Conservation (phyloP, 2,329 filamentous ascomycete species). For the Fusarium devonianum region DNA sequence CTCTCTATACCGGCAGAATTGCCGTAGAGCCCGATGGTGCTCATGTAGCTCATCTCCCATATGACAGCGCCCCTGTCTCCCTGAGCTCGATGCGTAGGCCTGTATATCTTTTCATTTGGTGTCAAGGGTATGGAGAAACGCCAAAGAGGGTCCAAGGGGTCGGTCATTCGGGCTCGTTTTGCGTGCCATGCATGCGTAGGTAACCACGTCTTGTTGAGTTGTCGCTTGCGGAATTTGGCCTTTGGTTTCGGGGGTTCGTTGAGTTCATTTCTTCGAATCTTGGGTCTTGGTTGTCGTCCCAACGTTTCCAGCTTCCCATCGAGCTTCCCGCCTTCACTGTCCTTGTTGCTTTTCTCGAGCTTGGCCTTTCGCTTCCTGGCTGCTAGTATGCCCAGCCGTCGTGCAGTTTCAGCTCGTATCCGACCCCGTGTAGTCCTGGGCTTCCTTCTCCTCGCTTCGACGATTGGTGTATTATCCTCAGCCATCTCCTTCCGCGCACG, state of each 20-base stretch:
- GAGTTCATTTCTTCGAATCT: conserved; percentile 73
- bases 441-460: conserved; percentile 70
- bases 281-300: conserved; percentile 59
- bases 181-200: conserved; percentile 95
- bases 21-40: conserved; percentile 82
- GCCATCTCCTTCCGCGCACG: conserved; percentile 78
- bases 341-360: conserved; percentile 42
- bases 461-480: conserved; percentile 89
- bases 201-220: conserved; percentile 89
- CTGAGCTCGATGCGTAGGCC: conserved; percentile 82
- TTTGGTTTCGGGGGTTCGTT: conserved; percentile 64
- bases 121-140: conserved; percentile 85
- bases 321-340: conserved; percentile 19
- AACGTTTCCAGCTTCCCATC: conserved; percentile 25
- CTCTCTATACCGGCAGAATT: conserved; percentile 67
- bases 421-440: conserved; percentile 64
- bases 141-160: conserved; percentile 82
- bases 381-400: conserved; percentile 70
- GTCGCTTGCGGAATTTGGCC: conserved; percentile 82
- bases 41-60: conserved; percentile 96
- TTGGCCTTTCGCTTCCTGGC: conserved; percentile 60
- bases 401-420: conserved; percentile 78
- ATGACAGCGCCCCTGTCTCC: conserved; percentile 78
- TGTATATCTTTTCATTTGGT: conserved; percentile 88
- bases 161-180: conserved; percentile 89